Percentiles rank a stretch among this genome's conserved stretches.
Conservation (phyloP, 176 grass and related monocot genomes). For the Elaeis guineensis region DNA sequence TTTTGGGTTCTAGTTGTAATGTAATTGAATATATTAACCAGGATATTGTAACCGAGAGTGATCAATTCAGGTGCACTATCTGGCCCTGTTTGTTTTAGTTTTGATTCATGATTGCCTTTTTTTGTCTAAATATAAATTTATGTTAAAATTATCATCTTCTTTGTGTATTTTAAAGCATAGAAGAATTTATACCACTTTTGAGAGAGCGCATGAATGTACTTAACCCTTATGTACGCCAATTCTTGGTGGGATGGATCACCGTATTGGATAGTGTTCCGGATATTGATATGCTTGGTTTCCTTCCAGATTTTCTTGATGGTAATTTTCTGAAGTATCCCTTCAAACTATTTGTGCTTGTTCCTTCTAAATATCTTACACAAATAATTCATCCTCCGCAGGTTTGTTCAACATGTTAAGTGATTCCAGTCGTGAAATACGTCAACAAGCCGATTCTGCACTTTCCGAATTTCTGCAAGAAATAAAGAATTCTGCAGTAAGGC, state of each 20-base stretch:
- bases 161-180: conserved; percentile 74
- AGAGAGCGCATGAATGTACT: conserved; percentile 99
- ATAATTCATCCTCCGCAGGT: conserved; percentile 40
- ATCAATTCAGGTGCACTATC: conserved; percentile 80
- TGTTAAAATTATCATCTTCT: conserved; percentile 1
- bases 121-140: conserved; percentile 18
- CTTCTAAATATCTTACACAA: conserved; percentile 5
- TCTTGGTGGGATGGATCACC: conserved; percentile 99
- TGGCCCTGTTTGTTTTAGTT: conserved; percentile 20
- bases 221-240: conserved; percentile 92
- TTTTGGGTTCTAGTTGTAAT: conserved; percentile 13
- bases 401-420: conserved; percentile 99
- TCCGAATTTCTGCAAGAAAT: conserved; percentile 99
- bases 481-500: conserved; percentile 96
- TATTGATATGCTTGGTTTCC: conserved; percentile 99
- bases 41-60: conserved; percentile 99
- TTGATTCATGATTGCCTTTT: neutral
- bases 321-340: conserved; percentile 16
- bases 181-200: conserved; percentile 99
- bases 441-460: conserved; percentile 96
- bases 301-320: conserved; percentile 99
- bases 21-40: conserved; percentile 28
- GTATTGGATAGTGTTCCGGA: conserved; percentile 98
- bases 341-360: too few species aligned
- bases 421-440: conserved; percentile 89